Evolutionary conservation across 1,139 yeast species (phyloP), one percentile per base, ranked within the genome.

Genomic region (Magnusiomyces ingens): DNA sequence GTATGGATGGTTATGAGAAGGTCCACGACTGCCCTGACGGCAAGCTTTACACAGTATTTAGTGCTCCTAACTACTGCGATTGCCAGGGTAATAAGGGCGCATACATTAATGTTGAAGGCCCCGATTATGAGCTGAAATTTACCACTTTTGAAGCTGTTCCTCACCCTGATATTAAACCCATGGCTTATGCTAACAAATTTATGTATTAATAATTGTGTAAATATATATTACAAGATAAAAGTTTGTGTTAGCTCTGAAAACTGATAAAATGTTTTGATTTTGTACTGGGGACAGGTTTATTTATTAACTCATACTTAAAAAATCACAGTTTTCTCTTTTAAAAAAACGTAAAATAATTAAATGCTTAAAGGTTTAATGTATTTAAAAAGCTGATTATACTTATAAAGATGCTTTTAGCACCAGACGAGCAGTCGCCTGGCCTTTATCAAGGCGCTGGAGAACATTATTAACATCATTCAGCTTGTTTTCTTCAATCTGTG

Each of bases 31-130:
- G 32, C 8, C 32, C 32, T 26, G 32, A 26, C 32, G 95, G 95
- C 10, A 77, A 83, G 62, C 79, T 93, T 52, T 81, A 90, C 55
- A 93, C 99, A 0, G 96, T 93, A 21, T 93, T 93, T 70, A 84
- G 95, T 69, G 99, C 99, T 0, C 99, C 99, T 43, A 91, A 94
- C 69, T 93, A 93, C 70, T 91, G 98, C 71, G 99, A 94, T 66
- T 75, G 85, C 17, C 90, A 89, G 54, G 96, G 95, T 15, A 93
- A 93, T 69, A 70, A 79, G 60, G 99, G 98, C 52, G 99, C 95
- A 11, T 86, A 86, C 55, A 82, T 91, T 53, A 85, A 88, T 60
- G 69, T 74, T 47, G 79, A 78, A 5, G 81, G 78, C 60, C 80
- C 80, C 2, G 84, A 82, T 58, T 76, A 79, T 59, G 71, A 77